Percentiles rank a stretch among this genome's conserved stretches.
Conservation (phyloP, 768 basidiomycete genomes). For the Fistulinella prunicolor region DNA sequence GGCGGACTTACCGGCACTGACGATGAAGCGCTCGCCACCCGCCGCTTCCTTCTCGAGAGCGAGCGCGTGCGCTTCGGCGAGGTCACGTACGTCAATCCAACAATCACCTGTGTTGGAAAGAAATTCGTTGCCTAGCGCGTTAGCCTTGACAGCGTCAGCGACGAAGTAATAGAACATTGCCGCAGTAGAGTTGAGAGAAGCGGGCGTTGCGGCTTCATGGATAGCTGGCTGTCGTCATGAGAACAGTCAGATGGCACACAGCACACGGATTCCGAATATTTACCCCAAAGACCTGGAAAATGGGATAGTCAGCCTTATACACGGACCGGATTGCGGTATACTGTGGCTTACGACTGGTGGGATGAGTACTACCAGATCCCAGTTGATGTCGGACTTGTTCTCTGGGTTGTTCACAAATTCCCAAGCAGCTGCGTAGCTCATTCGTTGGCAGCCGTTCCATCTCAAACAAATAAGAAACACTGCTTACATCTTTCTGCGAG, state of each 20-base stretch:
- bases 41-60: slow-evolving; percentile 52
- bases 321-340: too few species aligned
- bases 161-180: slow-evolving; percentile 31
- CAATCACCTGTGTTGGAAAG: slow-evolving; percentile 22
- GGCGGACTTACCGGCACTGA: slow-evolving; percentile 35
- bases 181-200: slow-evolving; percentile 41
- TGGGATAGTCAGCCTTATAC: too few species aligned
- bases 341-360: slow-evolving; percentile 42
- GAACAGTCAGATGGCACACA: not conserved
- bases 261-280: not conserved
- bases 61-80: slow-evolving; percentile 50
- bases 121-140: slow-evolving; percentile 24
- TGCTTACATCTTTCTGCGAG: slow-evolving; percentile 56
- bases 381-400: slow-evolving; percentile 32
- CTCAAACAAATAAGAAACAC: not conserved
- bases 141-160: slow-evolving; percentile 18
- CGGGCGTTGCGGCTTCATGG: slow-evolving; percentile 36
- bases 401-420: slow-evolving; percentile 33
- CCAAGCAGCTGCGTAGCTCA: slow-evolving; percentile 45
- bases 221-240: slow-evolving; percentile 37
- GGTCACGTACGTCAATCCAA: slow-evolving; percentile 55
- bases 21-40: slow-evolving; percentile 55
- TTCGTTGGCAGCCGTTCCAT: not conserved
- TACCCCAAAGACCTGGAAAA: slow-evolving; percentile 32
- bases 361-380: slow-evolving; percentile 39